These are phyloP conservation scores for Neophaeococcomyces mojaviensis DNA, from an alignment of 2,329 filamentous ascomycete species.

Conservation along the genomic window DNA sequence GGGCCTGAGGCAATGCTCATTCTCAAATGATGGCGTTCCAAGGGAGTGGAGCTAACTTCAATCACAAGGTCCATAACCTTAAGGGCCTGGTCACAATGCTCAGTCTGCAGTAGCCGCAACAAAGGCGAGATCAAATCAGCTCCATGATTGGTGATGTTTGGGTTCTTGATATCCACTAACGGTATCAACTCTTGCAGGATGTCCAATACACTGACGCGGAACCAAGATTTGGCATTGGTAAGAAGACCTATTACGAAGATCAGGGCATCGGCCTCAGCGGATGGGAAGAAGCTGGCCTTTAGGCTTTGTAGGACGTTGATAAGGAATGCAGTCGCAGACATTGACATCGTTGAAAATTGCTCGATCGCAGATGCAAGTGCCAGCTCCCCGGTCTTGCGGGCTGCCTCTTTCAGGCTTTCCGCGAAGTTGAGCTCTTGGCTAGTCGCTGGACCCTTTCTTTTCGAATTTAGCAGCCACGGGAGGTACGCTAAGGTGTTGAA, in stretches of 20 bases:
- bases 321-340: slow-evolving; percentile 52
- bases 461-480: slow-evolving; percentile 71
- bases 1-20: slow-evolving; percentile 97
- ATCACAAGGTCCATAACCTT: slow-evolving; percentile 92
- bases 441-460: slow-evolving; percentile 52
- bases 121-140: slow-evolving; percentile 93
- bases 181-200: slow-evolving; percentile 78
- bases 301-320: slow-evolving; percentile 65
- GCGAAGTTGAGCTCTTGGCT: slow-evolving; percentile 47
- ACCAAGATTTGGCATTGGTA: slow-evolving; percentile 81
- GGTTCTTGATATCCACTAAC: slow-evolving; percentile 85
- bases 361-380: background rate
- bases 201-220: slow-evolving; percentile 88
- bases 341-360: background rate
- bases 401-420: background rate
- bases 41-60: slow-evolving; percentile 81
- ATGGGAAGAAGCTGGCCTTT: slow-evolving; percentile 69
- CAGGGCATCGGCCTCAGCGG: slow-evolving; percentile 73
- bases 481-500: slow-evolving; percentile 89
- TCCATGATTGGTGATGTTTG: slow-evolving; percentile 81
- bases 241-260: slow-evolving; percentile 86
- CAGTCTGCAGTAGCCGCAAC: slow-evolving; percentile 79
- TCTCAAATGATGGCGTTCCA: slow-evolving; percentile 87
- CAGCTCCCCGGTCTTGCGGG: background rate
- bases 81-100: slow-evolving; percentile 86